These are phyloP conservation scores for Primulina huaijiensis DNA, from an alignment of 257 asterid species.

Conservation along the genomic window DNA sequence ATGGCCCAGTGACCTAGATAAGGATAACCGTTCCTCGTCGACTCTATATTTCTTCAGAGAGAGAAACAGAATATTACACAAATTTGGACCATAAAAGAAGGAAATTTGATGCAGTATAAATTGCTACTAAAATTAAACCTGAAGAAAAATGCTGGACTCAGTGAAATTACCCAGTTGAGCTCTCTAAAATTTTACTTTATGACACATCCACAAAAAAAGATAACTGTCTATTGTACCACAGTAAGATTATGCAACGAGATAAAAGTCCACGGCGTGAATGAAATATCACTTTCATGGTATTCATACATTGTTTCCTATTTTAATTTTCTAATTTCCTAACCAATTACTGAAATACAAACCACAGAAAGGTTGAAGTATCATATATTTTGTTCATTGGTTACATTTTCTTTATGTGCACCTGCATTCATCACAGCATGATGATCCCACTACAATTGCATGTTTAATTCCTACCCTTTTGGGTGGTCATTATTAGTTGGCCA, in stretches of 20 bases:
- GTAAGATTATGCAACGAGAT: neutral
- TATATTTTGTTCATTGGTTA: neutral
- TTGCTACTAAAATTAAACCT: neutral
- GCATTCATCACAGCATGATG: neutral
- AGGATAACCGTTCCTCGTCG: too few relatives aligned
- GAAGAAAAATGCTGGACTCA: neutral
- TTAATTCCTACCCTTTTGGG: neutral
- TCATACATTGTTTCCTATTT: neutral
- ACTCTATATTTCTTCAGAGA: too few relatives aligned
- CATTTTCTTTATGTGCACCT: neutral
- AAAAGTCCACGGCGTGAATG: neutral
- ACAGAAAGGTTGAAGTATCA: neutral
- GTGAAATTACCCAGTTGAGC: neutral
- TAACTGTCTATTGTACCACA: neutral
- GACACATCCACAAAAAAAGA: too few relatives aligned
- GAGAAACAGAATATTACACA: too few relatives aligned
- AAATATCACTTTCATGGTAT: neutral
- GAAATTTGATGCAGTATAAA: neutral
- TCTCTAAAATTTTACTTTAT: too few relatives aligned
- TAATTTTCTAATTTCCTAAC: neutral
- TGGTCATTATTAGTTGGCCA: neutral
- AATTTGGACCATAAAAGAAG: too few relatives aligned
- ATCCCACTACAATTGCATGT: neutral
- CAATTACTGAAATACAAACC: slow-evolving; percentile 3
- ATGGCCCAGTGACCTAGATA: neutral